Percentiles rank a stretch among this genome's conserved stretches.
Evolutionary conservation across 495 filamentous ascomycete species (phyloP).

Genomic region (Apodospora peruviana): DNA sequence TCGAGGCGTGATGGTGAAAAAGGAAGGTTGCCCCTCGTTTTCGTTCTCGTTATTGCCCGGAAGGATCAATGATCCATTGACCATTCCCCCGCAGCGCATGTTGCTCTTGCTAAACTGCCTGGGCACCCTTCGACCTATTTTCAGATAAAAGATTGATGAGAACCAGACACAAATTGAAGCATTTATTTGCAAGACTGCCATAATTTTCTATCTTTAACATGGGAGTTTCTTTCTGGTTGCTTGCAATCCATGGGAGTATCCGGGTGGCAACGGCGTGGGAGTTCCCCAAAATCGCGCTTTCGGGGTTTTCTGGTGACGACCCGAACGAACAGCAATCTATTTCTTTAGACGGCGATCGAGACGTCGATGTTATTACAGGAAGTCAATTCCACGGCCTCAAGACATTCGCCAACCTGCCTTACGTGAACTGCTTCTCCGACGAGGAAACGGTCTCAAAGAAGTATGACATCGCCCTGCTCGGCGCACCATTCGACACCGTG

Average conservation of each 20-base stretch:
- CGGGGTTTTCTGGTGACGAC: background rate
- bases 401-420: slow-evolving; percentile 73
- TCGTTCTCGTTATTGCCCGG: no score
- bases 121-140: no score
- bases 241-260: background rate
- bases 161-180: no score
- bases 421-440: slow-evolving; percentile 73
- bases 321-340: background rate
- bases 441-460: slow-evolving; percentile 43
- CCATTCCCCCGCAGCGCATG: no score
- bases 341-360: background rate
- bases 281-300: background rate
- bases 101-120: no score
- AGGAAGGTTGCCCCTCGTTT: no score
- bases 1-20: no score
- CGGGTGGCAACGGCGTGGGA: background rate
- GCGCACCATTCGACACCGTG: slow-evolving; percentile 50
- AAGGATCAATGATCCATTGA: no score
- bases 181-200: background rate
- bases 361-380: slow-evolving; percentile 1
- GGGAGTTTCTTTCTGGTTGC: background rate
- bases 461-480: slow-evolving; percentile 80
- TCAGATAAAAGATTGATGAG: no score
- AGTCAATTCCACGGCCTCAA: slow-evolving; percentile 46
- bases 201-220: background rate